Base-by-base conservation (phyloP, 306 rosid species). In the Crotalaria pallida region DNA sequence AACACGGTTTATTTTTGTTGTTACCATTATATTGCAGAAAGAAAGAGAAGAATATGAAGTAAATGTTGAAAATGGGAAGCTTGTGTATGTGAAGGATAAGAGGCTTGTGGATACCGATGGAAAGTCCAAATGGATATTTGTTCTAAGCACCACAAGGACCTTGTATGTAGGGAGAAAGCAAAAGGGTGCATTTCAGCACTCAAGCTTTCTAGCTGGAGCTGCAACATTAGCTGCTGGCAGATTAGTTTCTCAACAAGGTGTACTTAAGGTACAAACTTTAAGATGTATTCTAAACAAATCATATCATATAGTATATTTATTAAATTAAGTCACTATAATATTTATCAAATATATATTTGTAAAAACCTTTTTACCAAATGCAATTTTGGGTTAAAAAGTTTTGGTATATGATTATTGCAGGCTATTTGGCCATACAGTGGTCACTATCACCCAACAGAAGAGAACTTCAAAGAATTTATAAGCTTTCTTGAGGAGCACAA, bases 361-460 rank as follows among this genome's bases (percentile, higher is more conserved):
- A 48, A 15, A 4, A 21, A 40, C 40, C 1, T 57, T 66, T 69
- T 40, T 34, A 22, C 36, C 33, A 63, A 7, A 17, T 61, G 18
- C 64, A 74, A 64, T n/a, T 66, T 36, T 47, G 3, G n/a, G 71
- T 76, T 41, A 58, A 22, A 56, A 55, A 38, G 19, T 69, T 5
- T 47, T 70, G 23, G n/a, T 50, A 15, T 17, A 36, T 9, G 22
- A 47, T 63, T 13, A 43, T 76, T 74, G 66, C 81, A 92, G 97
- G 99, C 99, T 22, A 94, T 94, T 74, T 94, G 99, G 99, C 99
- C 99, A 3, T 94, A 94, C 60, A 94, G 99, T 59, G 99, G 99
- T 31, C 99, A 94, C 60, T 94, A 94, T 69, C 99, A 79, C 77
- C 99, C 99, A 36, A 94, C 99, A 24, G 97, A 94, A 76, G 99